These are phyloP conservation scores for Aspergillus cejpii DNA, from an alignment of 2,329 filamentous ascomycete species.

Conservation along the genomic window DNA sequence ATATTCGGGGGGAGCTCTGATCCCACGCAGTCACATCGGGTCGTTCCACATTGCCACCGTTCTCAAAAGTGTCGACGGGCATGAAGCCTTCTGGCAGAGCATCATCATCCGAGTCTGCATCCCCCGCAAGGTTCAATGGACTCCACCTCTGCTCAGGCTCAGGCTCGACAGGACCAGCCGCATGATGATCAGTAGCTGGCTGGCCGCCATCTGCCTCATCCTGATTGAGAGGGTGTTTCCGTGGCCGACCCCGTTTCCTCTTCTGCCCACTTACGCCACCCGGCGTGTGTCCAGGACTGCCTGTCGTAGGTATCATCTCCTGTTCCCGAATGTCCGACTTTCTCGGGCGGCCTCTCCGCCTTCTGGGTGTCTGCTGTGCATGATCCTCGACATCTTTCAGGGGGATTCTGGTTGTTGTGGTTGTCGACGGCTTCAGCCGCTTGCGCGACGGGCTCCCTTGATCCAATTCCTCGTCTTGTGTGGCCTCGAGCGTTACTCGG, in stretches of 20 bases:
- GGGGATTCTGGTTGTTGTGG: constrained; percentile 39
- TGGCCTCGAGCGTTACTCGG: constrained; percentile 44
- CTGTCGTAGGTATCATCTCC: constrained; percentile 32
- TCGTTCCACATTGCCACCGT: constrained; percentile 9
- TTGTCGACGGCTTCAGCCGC: constrained; percentile 23
- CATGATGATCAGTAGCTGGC: constrained; percentile 10
- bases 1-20: constrained; percentile 14
- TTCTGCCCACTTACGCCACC: constrained; percentile 27
- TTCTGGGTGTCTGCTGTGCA: constrained; percentile 35
- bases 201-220: constrained; percentile 17
- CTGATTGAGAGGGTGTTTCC: constrained; percentile 28
- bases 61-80: constrained; percentile 17
- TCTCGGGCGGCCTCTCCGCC: constrained; percentile 38
- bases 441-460: constrained; percentile 28
- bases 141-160: constrained; percentile 14
- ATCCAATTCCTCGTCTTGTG: constrained; percentile 38
- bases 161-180: not conserved
- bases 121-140: constrained; percentile 27
- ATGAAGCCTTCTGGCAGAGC: constrained; percentile 14
- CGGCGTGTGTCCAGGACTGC: constrained; percentile 29
- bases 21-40: constrained; percentile 7
- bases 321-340: constrained; percentile 34
- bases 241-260: constrained; percentile 34
- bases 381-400: constrained; percentile 34
- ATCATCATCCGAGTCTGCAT: constrained; percentile 21